Evolutionary conservation across 2,329 filamentous ascomycete genomes (phyloP).

Genomic region (Hypoxylon sp.): DNA sequence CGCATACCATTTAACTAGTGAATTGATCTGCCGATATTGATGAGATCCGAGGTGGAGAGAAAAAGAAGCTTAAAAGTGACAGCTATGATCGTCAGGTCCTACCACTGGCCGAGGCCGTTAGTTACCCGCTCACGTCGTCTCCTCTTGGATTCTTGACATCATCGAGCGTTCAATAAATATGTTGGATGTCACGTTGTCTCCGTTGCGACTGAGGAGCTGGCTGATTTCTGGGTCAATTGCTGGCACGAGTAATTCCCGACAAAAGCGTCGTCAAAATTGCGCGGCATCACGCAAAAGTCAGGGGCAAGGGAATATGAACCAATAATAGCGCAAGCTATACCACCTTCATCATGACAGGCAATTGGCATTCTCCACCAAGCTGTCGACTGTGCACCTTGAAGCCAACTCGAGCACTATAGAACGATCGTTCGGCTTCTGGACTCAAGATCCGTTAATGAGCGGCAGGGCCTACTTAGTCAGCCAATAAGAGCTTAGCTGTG

Average conservation of each 20-base stretch:
- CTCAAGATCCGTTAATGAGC: constrained; percentile 20
- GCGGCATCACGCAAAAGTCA: constrained; percentile 27
- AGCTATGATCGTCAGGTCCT: constrained; percentile 37
- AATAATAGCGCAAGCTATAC: constrained; percentile 25
- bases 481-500: constrained; percentile 17
- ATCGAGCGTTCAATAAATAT: constrained; percentile 17
- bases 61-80: constrained; percentile 34
- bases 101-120: constrained; percentile 6
- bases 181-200: constrained; percentile 7
- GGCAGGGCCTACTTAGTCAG: constrained; percentile 9
- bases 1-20: constrained; percentile 3
- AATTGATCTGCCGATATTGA: constrained; percentile 23
- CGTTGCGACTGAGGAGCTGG: background rate
- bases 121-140: no score
- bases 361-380: background rate
- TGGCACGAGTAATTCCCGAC: constrained; percentile 11
- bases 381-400: background rate
- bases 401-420: constrained; percentile 8
- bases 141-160: constrained; percentile 11
- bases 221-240: background rate
- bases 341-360: constrained; percentile 12
- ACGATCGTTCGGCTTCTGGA: constrained; percentile 15
- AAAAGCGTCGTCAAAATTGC: constrained; percentile 30
- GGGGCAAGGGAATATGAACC: constrained; percentile 18
- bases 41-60: constrained; percentile 12